Conservation (phyloP, 2,329 filamentous ascomycete genomes). For the Sclerotinia borealis region DNA sequence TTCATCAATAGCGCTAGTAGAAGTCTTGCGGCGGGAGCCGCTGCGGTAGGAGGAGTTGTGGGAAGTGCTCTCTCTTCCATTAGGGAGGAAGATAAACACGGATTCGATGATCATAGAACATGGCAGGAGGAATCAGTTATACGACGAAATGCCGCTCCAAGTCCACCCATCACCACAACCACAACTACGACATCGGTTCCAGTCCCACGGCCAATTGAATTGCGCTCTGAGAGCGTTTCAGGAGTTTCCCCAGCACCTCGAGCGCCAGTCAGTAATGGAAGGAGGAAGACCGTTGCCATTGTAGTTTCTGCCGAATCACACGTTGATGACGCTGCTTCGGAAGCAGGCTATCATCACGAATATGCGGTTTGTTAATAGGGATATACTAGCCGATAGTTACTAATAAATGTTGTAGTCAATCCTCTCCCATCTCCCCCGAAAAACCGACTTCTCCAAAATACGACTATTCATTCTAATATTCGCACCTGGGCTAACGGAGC, state of each 20-base stretch:
- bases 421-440: slow-evolving; percentile 77
- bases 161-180: slow-evolving; percentile 25
- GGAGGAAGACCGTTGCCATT: slow-evolving; percentile 75
- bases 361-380: slow-evolving; percentile 62
- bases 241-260: slow-evolving; percentile 28
- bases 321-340: slow-evolving; percentile 51
- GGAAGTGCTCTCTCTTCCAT: slow-evolving; percentile 79
- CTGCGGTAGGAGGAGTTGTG: slow-evolving; percentile 75
- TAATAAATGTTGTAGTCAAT: slow-evolving; percentile 56
- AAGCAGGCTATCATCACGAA: slow-evolving; percentile 61
- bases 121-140: slow-evolving; percentile 88
- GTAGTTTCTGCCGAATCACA: slow-evolving; percentile 75
- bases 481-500: slow-evolving; percentile 70
- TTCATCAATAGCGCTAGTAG: slow-evolving; percentile 79
- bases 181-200: slow-evolving; percentile 28
- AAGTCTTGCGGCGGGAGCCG: slow-evolving; percentile 72
- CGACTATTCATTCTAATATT: slow-evolving; percentile 89
- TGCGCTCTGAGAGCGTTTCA: slow-evolving; percentile 23
- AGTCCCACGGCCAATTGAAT: slow-evolving; percentile 19
- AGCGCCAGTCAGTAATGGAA: slow-evolving; percentile 21
- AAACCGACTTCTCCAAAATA: slow-evolving; percentile 64
- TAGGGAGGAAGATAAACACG: slow-evolving; percentile 73
- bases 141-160: slow-evolving; percentile 43
- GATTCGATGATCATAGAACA: slow-evolving; percentile 78
- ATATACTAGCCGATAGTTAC: not conserved